Evolutionary conservation across 805 yeast species (phyloP).

Genomic region (Middelhovenomyces tepae): DNA sequence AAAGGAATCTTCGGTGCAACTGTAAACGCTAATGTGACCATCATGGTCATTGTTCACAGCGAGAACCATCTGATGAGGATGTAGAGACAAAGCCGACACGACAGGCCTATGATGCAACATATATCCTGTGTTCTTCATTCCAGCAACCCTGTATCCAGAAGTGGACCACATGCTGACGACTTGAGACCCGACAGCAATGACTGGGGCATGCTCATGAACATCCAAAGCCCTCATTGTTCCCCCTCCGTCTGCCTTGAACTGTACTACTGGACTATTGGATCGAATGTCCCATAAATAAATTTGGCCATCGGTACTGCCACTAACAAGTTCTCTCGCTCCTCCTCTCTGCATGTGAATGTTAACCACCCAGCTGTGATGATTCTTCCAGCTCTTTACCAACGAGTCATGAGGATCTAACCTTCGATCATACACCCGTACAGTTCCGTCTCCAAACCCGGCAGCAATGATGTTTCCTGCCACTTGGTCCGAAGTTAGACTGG

Average conservation of each 20-base stretch:
- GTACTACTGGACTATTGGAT: constrained; percentile 53
- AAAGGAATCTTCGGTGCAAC: constrained; percentile 37
- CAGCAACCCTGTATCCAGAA: constrained; percentile 60
- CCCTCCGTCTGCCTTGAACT: constrained; percentile 46
- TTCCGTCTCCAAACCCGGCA: constrained; percentile 89
- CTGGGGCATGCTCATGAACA: constrained; percentile 94
- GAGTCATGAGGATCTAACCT: constrained; percentile 77
- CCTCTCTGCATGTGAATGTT: constrained; percentile 95
- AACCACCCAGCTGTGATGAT: constrained; percentile 47
- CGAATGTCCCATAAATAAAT: constrained; percentile 91
- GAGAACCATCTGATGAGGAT: constrained; percentile 91
- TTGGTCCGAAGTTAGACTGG: constrained; percentile 87
- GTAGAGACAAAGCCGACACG: constrained; percentile 63
- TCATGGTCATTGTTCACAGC: constrained; percentile 81
- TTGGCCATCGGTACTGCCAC: constrained; percentile 70
- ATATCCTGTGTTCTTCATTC: constrained; percentile 38
- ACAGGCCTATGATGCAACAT: constrained; percentile 34
- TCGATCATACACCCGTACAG: constrained; percentile 82
- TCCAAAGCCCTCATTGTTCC: constrained; percentile 57
- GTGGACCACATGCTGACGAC: constrained; percentile 78
- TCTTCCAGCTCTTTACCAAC: constrained; percentile 74
- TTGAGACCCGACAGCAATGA: constrained; percentile 80
- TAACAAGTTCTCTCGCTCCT: constrained; percentile 80
- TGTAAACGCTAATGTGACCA: constrained; percentile 56
- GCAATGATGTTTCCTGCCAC: constrained; percentile 85